Evolutionary conservation across 805 yeast genomes (phyloP), one percentile per base, ranked within the genome.

Genomic region (Debaryomyces prosopidis): DNA sequence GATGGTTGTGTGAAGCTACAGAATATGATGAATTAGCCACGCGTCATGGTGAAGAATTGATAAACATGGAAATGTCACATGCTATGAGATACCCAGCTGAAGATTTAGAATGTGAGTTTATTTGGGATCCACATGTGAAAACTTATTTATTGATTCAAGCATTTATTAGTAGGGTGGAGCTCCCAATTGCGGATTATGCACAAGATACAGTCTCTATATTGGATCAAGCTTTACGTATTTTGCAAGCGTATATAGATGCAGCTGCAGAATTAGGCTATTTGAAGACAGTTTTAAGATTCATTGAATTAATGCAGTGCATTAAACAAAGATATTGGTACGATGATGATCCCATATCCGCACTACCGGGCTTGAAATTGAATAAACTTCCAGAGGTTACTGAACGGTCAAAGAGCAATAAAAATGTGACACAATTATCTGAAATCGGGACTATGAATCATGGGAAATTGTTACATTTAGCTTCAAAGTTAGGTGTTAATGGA

Each of bases 141-240:
- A 82, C 89, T 2, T 87, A 76, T 54, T 68, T 87, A 49, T 73
- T 87, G 52, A 59, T 87, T 7, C 94, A 87, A 60, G 91, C 92
- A 0, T 84, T 76, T 54, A 80, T 87, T 77, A 69, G 80, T 31
- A 68, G 90, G 39, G 71, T 81, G 5, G 94, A 88, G 47, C 71
- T 94, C 39, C 99, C 98, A 1, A 88, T 94, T 58, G 95, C 96
- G 0, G 99, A 94, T 72, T 94, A 94, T 61, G 75, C 86, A 8
- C 98, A 92, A 60, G 99, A 94, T 65, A 90, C 96, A 0, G 81
- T 90, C 11, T 84, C 97, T 0, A 96, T 94, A 8, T 70, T 94
- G 46, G 99, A 95, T 59, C 99, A 94, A 68, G 82, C 96, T 6
- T 72, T 94, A 58, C 96, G 99, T 79, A 85, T 94, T 50, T 68